A percentile compares a stretch with the other conserved stretches of the same genome.
phyloP scores from a whole-genome alignment of 106 monocot genomes.

The Apostasia ramifera region DNA sequence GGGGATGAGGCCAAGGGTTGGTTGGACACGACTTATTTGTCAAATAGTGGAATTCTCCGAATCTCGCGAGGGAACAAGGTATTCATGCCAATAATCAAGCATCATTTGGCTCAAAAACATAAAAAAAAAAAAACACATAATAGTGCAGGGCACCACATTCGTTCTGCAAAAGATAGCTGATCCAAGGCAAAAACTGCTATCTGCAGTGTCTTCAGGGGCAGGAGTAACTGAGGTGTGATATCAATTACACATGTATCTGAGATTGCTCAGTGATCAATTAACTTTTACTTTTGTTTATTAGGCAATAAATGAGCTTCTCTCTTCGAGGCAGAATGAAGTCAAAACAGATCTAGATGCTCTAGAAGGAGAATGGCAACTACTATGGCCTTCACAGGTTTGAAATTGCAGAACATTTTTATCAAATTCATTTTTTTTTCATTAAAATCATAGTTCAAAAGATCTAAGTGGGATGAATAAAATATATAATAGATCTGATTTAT shows the following conservation, averaged over 20 bases:
- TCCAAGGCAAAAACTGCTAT: slow-evolving; percentile 71
- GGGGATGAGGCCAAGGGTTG: slow-evolving; percentile 99
- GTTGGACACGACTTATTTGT: slow-evolving; percentile 96
- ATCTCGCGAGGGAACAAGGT: slow-evolving; percentile 98
- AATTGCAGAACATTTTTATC: not conserved
- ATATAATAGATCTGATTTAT: not conserved
- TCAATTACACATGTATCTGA: not conserved
- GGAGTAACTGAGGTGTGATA: slow-evolving; percentile 47
- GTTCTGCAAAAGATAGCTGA: slow-evolving; percentile 81
- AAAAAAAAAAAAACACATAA: slow-evolving; percentile 7
- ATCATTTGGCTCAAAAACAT: not conserved
- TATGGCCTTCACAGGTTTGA: slow-evolving; percentile 85
- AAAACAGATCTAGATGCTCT: slow-evolving; percentile 25
- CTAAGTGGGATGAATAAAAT: not conserved
- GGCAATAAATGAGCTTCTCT: slow-evolving; percentile 64
- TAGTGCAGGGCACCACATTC: slow-evolving; percentile 95
- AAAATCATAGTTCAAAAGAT: not conserved
- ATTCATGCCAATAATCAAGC: not conserved
- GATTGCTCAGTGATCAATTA: not conserved
- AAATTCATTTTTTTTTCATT: not conserved
- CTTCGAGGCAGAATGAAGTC: slow-evolving; percentile 13
- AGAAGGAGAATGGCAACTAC: slow-evolving; percentile 82
- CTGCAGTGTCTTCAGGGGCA: slow-evolving; percentile 55
- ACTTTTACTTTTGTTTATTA: slow-evolving; percentile 8
- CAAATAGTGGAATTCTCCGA: slow-evolving; percentile 73